Evolutionary conservation across 768 basidiomycete genomes (phyloP).

Genomic region (Jaapia argillacea): DNA sequence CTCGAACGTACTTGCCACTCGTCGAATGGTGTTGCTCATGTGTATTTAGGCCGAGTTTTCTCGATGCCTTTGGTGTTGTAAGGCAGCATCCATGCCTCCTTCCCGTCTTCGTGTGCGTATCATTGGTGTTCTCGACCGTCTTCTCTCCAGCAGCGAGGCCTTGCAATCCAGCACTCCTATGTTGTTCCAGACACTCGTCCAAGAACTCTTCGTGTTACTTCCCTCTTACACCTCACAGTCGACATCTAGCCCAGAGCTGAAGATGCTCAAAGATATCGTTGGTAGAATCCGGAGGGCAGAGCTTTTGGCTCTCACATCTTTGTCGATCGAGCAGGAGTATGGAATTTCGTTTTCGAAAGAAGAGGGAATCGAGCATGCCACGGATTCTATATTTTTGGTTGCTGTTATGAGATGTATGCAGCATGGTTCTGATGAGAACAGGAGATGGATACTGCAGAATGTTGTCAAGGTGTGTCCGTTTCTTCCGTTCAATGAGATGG

Average conservation of each 20-base stretch:
- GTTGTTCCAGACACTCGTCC: constrained; percentile 41
- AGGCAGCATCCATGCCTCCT: constrained; percentile 37
- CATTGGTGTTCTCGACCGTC: constrained; percentile 28
- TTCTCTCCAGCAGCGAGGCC: constrained; percentile 32
- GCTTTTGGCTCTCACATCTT: constrained; percentile 12
- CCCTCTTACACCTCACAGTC: constrained; percentile 22
- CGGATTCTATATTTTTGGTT: constrained; percentile 37
- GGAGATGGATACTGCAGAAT: constrained; percentile 40
- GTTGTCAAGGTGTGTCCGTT: constrained; percentile 32
- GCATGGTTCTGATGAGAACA: constrained; percentile 30
- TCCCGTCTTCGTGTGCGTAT: constrained; percentile 37
- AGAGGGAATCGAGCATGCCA: constrained; percentile 29
- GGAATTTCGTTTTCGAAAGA: constrained; percentile 20
- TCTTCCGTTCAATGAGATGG: neutral
- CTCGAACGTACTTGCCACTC: neutral
- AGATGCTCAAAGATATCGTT: neutral
- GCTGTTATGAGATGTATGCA: constrained; percentile 36
- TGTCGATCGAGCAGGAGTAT: constrained; percentile 40
- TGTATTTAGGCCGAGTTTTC: constrained; percentile 35
- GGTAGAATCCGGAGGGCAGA: neutral
- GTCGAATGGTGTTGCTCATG: neutral
- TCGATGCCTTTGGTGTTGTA: constrained; percentile 64
- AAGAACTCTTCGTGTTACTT: constrained; percentile 41
- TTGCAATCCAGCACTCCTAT: constrained; percentile 31
- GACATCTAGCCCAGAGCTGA: constrained; percentile 21